Conservation (phyloP, 805 yeast genomes). For the Starmera amethionina region DNA sequence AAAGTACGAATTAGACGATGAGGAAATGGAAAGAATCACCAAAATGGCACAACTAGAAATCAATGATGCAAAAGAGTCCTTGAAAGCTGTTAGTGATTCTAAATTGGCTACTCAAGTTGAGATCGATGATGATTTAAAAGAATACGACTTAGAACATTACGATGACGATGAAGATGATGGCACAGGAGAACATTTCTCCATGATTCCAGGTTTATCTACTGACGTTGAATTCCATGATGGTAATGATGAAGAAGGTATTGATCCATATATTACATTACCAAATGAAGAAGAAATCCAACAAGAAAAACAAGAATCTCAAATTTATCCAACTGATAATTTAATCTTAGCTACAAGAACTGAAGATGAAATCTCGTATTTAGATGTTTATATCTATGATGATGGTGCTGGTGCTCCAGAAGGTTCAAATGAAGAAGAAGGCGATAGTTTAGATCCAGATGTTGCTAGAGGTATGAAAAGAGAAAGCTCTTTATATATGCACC, state of each 20-base stretch:
- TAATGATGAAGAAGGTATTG: slow-evolving; percentile 28
- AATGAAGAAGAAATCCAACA: slow-evolving; percentile 50
- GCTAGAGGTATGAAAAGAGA: slow-evolving; percentile 67
- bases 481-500: slow-evolving; percentile 81
- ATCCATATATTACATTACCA: slow-evolving; percentile 36
- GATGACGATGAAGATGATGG: slow-evolving; percentile 54
- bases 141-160: slow-evolving; percentile 77
- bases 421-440: slow-evolving; percentile 54
- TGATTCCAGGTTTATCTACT: slow-evolving; percentile 64
- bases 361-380: slow-evolving; percentile 86
- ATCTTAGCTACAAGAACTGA: slow-evolving; percentile 90
- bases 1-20: slow-evolving; percentile 80
- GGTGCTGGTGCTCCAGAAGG: slow-evolving; percentile 77
- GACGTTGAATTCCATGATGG: slow-evolving; percentile 51
- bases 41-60: slow-evolving; percentile 78
- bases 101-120: slow-evolving; percentile 44
- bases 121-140: slow-evolving; percentile 77
- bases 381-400: slow-evolving; percentile 91
- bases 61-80: slow-evolving; percentile 61
- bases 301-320: slow-evolving; percentile 76
- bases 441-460: slow-evolving; percentile 59
- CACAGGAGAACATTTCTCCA: slow-evolving; percentile 50
- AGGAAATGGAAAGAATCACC: slow-evolving; percentile 84
- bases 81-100: slow-evolving; percentile 33
- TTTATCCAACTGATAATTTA: slow-evolving; percentile 84